Conservation (phyloP, 345 rosid species). For the Limnanthes douglasii region DNA sequence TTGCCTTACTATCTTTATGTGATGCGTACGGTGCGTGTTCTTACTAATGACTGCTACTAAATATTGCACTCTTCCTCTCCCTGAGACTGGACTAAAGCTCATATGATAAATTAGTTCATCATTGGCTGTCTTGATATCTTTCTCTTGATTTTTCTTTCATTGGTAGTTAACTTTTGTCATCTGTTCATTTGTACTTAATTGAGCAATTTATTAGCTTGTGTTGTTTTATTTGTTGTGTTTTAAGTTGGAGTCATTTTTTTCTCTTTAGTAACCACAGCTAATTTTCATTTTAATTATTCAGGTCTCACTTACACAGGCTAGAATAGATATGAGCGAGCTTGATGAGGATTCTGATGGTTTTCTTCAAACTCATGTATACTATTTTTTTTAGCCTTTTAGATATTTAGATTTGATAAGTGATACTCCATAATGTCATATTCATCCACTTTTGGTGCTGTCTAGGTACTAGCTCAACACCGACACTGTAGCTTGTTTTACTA, state of each 20-base stretch:
- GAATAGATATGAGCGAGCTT: conserved; percentile 99
- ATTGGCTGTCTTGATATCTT: not conserved
- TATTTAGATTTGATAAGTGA: not conserved
- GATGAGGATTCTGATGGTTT: conserved; percentile 99
- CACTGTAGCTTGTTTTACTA: too few relatives aligned
- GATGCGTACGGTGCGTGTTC: conserved; percentile 85
- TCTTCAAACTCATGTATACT: conserved; percentile 65
- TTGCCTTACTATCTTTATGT: conserved; percentile 94
- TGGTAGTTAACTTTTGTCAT: too few relatives aligned
- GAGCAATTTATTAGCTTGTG: not conserved
- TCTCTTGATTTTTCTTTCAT: not conserved
- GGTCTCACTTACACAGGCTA: conserved; percentile 98
- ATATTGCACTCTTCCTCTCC: too few relatives aligned
- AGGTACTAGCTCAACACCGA: conserved; percentile 1
- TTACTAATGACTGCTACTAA: too few relatives aligned
- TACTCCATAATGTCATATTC: not conserved
- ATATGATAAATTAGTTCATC: too few relatives aligned
- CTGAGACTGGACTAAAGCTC: not conserved
- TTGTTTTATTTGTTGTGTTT: not conserved
- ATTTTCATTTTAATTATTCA: conserved; percentile 17
- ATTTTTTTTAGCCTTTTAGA: conserved; percentile 1
- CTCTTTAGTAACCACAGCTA: not conserved
- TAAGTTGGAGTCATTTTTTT: not conserved
- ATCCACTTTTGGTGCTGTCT: not conserved
- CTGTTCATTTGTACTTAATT: conserved; percentile 1